Evolutionary conservation across 371 early-diverging fungal species (phyloP).

Genomic region (Mucor plumbeus): DNA sequence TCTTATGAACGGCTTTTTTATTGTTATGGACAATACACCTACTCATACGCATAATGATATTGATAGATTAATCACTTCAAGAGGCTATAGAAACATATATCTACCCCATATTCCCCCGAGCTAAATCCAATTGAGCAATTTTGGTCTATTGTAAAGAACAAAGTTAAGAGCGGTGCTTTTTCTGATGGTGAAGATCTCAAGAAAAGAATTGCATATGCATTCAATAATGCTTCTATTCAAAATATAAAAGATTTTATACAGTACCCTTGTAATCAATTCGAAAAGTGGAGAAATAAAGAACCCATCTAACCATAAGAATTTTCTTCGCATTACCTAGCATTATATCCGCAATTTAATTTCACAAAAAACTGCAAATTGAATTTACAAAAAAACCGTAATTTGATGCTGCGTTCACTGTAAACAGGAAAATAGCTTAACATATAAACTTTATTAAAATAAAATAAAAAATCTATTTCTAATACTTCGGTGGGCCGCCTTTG

Average conservation of each 20-base stretch:
- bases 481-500: no score
- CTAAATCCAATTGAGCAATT: constrained; percentile 14
- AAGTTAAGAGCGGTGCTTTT: neutral
- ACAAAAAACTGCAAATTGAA: constrained; percentile 13
- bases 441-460: no score
- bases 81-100: constrained; percentile 12
- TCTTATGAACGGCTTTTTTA: constrained; percentile 13
- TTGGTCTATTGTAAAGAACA: neutral
- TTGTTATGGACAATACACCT: constrained; percentile 11
- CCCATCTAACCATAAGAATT: constrained; percentile 17
- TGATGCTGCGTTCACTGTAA: no score
- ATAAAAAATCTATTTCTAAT: no score
- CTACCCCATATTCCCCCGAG: constrained; percentile 15
- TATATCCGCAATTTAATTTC: constrained; percentile 13
- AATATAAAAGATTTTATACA: constrained; percentile 12
- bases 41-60: neutral
- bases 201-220: neutral
- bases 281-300: constrained; percentile 17
- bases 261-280: constrained; percentile 19
- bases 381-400: constrained; percentile 2
- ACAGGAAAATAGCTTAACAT: no score
- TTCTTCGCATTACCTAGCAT: constrained; percentile 19
- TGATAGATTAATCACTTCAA: constrained; percentile 9
- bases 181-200: neutral
- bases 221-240: neutral